Conservation (phyloP, 495 filamentous ascomycete genomes). For the Astrocystis sublimbata region DNA sequence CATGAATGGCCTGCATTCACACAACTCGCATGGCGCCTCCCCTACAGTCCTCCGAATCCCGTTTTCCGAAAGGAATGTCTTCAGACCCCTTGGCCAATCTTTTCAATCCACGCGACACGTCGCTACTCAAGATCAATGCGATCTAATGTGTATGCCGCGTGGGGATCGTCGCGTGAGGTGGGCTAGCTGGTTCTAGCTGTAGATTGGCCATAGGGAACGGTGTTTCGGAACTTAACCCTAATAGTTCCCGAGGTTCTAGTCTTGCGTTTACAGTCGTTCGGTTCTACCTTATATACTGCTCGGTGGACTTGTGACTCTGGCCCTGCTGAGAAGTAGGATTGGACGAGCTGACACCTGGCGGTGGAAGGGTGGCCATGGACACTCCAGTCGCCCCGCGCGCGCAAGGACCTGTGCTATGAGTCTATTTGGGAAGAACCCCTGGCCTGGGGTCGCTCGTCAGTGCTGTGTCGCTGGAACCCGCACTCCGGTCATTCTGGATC, state of each 20-base stretch:
- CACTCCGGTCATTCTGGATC: constrained; percentile 58
- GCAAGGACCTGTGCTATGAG: constrained; percentile 57
- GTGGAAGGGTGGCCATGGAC: constrained; percentile 43
- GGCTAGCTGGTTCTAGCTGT: constrained; percentile 25
- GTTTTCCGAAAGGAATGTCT: constrained; percentile 66
- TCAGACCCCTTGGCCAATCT: constrained; percentile 39
- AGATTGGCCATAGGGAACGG: constrained; percentile 51
- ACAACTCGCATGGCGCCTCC: constrained; percentile 62
- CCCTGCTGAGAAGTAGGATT: constrained; percentile 47
- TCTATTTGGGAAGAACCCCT: constrained; percentile 64
- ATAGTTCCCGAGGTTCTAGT: constrained; percentile 57
- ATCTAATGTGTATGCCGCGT: constrained; percentile 32
- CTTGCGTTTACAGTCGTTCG: constrained; percentile 47
- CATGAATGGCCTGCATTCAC: constrained; percentile 24
- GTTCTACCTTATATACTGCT: constrained; percentile 41
- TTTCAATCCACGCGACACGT: constrained; percentile 28
- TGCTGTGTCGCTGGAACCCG: constrained; percentile 56
- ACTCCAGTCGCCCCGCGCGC: constrained; percentile 45
- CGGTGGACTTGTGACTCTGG: constrained; percentile 23
- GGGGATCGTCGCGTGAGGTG: constrained; percentile 32
- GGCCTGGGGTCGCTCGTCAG: constrained; percentile 63
- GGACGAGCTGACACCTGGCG: constrained; percentile 27
- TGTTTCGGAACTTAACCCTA: constrained; percentile 81
- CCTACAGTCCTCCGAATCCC: constrained; percentile 65
- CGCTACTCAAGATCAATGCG: constrained; percentile 26